These are phyloP conservation scores for Penicillium riverlandense DNA, from an alignment of 495 filamentous ascomycete genomes.

Conservation along the genomic window DNA sequence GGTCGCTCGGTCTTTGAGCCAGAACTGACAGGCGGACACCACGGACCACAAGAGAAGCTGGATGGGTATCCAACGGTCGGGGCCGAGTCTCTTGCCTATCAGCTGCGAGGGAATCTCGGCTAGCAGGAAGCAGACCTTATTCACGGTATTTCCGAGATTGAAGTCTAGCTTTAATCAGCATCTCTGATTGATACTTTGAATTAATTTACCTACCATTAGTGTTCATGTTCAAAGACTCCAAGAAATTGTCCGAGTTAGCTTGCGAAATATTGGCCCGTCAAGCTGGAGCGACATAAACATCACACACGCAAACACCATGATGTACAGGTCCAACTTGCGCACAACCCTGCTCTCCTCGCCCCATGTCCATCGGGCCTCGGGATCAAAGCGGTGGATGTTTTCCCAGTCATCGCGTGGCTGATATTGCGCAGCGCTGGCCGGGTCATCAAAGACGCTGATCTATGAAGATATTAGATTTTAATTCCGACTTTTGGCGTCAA, in stretches of 20 bases:
- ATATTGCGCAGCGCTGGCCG: conserved; percentile 37
- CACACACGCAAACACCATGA: conserved; percentile 57
- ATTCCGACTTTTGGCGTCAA: too few species aligned
- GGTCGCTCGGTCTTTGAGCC: conserved; percentile 47
- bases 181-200: too few species aligned
- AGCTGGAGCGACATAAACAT: conserved; percentile 73
- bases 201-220: conserved; percentile 39
- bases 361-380: conserved; percentile 39
- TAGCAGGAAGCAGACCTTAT: conserved; percentile 49
- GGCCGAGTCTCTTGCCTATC: conserved; percentile 58
- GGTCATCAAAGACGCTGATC: conserved; percentile 39
- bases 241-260: conserved; percentile 58
- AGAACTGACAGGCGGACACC: conserved; percentile 56
- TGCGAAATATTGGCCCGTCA: conserved; percentile 64
- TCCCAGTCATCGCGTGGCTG: conserved; percentile 42
- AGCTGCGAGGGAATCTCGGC: conserved; percentile 65
- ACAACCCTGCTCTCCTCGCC: conserved; percentile 31
- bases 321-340: conserved; percentile 30
- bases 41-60: conserved; percentile 70
- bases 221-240: conserved; percentile 43
- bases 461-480: too few species aligned
- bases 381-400: conserved; percentile 42
- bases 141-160: conserved; percentile 23
- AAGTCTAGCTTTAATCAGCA: conserved; percentile 10
- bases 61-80: conserved; percentile 71